Evolutionary conservation across 1,284 basidiomycete species (phyloP).

Genomic region (Irpex sp.): DNA sequence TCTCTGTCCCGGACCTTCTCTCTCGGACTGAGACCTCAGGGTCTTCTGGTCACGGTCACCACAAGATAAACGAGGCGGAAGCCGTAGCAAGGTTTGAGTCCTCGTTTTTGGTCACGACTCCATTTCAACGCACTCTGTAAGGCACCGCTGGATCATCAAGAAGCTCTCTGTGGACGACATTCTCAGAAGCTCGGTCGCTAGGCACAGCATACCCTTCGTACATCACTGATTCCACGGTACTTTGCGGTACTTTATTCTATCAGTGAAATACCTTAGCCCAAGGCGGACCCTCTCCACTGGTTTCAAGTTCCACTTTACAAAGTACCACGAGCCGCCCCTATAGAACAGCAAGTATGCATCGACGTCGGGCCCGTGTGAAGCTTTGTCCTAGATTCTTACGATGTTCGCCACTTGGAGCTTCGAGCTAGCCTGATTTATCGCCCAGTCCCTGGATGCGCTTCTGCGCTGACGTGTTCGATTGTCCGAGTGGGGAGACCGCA

Average conservation of each 20-base stretch:
- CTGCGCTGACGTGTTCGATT: neutral
- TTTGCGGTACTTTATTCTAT: neutral
- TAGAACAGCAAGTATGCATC: no score
- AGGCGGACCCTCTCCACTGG: neutral
- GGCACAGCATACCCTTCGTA: neutral
- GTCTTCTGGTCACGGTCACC: neutral
- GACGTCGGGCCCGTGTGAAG: no score
- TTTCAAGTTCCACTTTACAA: neutral
- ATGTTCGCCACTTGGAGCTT: neutral
- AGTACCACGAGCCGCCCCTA: neutral
- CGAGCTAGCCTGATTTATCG: neutral
- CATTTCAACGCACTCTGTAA: neutral
- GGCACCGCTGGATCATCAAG: neutral
- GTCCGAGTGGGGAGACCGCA: neutral
- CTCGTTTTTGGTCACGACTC: neutral
- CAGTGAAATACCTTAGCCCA: neutral
- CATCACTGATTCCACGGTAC: neutral
- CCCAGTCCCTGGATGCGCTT: neutral
- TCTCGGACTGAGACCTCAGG: neutral
- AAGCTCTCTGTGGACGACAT: neutral
- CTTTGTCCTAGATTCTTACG: no score
- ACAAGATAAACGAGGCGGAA: neutral
- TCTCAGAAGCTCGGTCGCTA: neutral
- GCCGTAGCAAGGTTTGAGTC: neutral
- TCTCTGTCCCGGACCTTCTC: neutral